A percentile compares a stretch with the other conserved stretches of the same genome.
These are phyloP conservation scores for Phallus indusiatus DNA, from an alignment of 768 basidiomycete genomes.

Conservation along the genomic window DNA sequence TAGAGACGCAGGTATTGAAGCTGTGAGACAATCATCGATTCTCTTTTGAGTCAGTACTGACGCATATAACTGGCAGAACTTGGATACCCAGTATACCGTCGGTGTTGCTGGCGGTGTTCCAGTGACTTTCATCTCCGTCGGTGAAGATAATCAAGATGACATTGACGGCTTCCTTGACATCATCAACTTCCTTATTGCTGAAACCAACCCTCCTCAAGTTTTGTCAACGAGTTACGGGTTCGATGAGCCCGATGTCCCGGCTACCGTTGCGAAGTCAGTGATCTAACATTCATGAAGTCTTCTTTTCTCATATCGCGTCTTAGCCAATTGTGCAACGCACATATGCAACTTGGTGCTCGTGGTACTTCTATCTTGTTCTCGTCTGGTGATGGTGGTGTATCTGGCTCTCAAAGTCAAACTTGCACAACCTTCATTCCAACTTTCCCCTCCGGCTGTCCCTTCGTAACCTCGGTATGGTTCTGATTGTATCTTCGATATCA, in stretches of 20 bases:
- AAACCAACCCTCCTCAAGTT: slow-evolving; percentile 3
- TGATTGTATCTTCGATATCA: not conserved
- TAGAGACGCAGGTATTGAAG: slow-evolving; percentile 10
- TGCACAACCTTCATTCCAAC: slow-evolving; percentile 14
- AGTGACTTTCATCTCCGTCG: slow-evolving; percentile 20
- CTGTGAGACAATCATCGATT: not conserved
- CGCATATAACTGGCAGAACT: slow-evolving; percentile 14
- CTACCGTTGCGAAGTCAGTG: slow-evolving; percentile 14
- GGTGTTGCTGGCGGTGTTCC: slow-evolving; percentile 23
- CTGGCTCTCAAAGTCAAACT: slow-evolving; percentile 8
- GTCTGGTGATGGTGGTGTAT: slow-evolving; percentile 15
- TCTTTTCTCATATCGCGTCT: not conserved
- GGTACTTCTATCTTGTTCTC: slow-evolving; percentile 14
- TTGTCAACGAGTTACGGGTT: slow-evolving; percentile 22
- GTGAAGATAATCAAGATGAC: slow-evolving; percentile 11
- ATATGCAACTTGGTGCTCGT: slow-evolving; percentile 18
- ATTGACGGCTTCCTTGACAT: slow-evolving; percentile 20
- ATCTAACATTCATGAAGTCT: not conserved
- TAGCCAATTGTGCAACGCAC: slow-evolving; percentile 20
- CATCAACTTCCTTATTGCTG: slow-evolving; percentile 14
- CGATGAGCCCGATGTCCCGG: slow-evolving; percentile 17
- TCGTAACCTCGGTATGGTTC: slow-evolving; percentile 5
- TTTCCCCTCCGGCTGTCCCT: slow-evolving; percentile 15
- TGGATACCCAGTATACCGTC: slow-evolving; percentile 31
- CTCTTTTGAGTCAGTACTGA: not conserved